phyloP scores from a whole-genome alignment of 2,329 filamentous ascomycete genomes.

The Cordyceps fumosorosea region DNA sequence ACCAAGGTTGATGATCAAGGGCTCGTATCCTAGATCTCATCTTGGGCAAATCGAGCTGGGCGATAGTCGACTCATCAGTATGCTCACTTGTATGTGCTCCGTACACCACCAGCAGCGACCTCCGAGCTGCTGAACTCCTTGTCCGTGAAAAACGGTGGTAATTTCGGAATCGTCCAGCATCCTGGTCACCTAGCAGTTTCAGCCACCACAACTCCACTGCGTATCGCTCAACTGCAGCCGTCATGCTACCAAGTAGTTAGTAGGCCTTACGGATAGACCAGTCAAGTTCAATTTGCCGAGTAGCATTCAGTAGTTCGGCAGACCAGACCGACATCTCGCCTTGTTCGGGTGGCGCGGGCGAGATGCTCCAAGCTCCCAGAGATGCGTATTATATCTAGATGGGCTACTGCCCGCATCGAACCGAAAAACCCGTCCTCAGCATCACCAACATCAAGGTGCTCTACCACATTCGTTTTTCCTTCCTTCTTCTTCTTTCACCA shows the following conservation, averaged over 20 bases:
- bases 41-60: not conserved
- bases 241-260: too few relatives aligned
- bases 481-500: not conserved
- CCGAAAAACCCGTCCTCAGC: not conserved
- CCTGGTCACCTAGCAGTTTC: not conserved
- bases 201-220: not conserved
- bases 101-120: too few relatives aligned
- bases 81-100: too few relatives aligned
- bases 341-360: not conserved
- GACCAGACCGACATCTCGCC: not conserved
- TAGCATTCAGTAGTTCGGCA: not conserved
- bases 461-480: not conserved
- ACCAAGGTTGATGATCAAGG: not conserved
- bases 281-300: not conserved
- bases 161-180: not conserved
- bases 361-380: not conserved
- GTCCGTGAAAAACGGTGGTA: not conserved
- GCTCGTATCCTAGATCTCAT: not conserved
- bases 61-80: too few relatives aligned
- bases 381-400: not conserved
- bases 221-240: too few relatives aligned
- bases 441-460: not conserved
- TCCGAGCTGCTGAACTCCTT: too few relatives aligned
- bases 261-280: not conserved
- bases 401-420: not conserved